phyloP scores from a whole-genome alignment of 2,329 filamentous ascomycete genomes.

The Aspergillus latus region DNA sequence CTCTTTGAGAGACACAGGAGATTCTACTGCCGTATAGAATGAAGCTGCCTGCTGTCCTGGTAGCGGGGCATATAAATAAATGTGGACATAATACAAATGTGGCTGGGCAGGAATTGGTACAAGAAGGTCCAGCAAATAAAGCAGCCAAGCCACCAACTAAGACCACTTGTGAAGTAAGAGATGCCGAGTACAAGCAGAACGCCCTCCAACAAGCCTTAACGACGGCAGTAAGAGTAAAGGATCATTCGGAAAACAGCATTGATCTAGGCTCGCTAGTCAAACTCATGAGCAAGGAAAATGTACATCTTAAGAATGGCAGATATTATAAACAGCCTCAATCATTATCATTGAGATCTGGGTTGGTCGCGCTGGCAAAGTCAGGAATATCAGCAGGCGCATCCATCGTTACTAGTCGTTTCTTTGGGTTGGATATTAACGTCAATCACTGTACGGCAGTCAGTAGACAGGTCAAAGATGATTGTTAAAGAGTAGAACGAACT shows the following conservation, averaged over 20 bases:
- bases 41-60: not conserved
- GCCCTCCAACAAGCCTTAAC: constrained; percentile 10
- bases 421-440: constrained; percentile 82
- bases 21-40: not conserved
- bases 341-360: constrained; percentile 28
- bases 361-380: constrained; percentile 9
- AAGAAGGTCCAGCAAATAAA: not conserved
- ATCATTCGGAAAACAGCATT: constrained; percentile 13
- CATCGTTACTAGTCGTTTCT: constrained; percentile 67
- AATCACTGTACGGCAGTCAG: constrained; percentile 66
- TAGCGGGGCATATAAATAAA: too few species aligned
- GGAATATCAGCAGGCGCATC: constrained; percentile 62
- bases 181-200: constrained; percentile 15
- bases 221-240: constrained; percentile 2
- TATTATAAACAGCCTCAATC: constrained; percentile 39
- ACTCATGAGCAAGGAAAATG: constrained; percentile 34
- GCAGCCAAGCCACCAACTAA: constrained; percentile 4
- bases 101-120: not conserved
- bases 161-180: not conserved
- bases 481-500: constrained; percentile 58
- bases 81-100: not conserved
- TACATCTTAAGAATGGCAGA: constrained; percentile 38
- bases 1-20: not conserved
- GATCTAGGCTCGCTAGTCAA: constrained; percentile 35
- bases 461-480: not conserved